Conservation (phyloP, 768 basidiomycete species). For the Butyriboletus loyo region DNA sequence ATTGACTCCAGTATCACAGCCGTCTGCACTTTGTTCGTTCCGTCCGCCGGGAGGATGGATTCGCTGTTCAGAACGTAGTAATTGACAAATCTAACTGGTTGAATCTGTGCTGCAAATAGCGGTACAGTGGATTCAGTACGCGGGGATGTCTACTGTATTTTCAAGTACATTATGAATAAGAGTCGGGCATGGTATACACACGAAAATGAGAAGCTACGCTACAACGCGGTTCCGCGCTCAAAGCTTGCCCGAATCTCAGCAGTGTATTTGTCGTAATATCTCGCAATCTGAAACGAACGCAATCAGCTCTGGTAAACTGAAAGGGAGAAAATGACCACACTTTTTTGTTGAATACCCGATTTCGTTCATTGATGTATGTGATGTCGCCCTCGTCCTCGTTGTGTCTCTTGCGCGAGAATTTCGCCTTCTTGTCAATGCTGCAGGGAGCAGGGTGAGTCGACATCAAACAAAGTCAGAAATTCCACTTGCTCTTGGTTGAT, state of each 20-base stretch:
- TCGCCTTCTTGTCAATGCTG: slow-evolving; percentile 87
- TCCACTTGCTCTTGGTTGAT: slow-evolving; percentile 86
- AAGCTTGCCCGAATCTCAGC: slow-evolving; percentile 95
- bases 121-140: neutral
- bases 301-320: neutral
- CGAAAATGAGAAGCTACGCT: slow-evolving; percentile 12
- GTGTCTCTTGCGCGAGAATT: slow-evolving; percentile 82
- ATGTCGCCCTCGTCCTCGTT: slow-evolving; percentile 96
- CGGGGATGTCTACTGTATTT: neutral
- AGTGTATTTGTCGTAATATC: slow-evolving; percentile 97
- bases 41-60: too few relatives aligned
- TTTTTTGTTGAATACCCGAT: slow-evolving; percentile 98
- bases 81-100: neutral
- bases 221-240: slow-evolving; percentile 94
- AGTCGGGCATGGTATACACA: slow-evolving; percentile 12
- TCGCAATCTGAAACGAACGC: slow-evolving; percentile 60
- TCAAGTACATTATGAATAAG: slow-evolving; percentile 9
- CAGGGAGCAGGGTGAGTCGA: neutral
- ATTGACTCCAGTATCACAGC: neutral
- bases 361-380: slow-evolving; percentile 98
- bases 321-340: slow-evolving; percentile 33
- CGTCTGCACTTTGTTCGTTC: neutral
- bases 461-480: neutral
- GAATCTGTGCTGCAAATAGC: neutral
- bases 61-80: neutral